Conservation (phyloP, 768 basidiomycete species). For the Rubroboletus satanas region DNA sequence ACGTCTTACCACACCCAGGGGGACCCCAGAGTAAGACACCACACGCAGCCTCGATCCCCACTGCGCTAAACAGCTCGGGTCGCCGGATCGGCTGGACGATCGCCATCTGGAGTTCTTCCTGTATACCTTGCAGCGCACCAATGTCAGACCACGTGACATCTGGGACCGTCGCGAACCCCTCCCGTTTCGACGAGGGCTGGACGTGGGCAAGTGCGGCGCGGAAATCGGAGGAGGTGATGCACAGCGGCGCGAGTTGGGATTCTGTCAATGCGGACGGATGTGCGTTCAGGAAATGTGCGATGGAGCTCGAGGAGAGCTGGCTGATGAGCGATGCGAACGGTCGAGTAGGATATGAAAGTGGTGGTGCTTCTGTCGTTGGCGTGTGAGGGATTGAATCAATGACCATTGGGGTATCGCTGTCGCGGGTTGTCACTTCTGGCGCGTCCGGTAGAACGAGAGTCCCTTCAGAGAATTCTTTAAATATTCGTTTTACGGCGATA, state of each 20-base stretch:
- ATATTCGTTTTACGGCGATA: constrained; percentile 94
- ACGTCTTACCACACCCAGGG: constrained; percentile 95
- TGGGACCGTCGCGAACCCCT: constrained; percentile 96
- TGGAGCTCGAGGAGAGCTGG: constrained; percentile 58
- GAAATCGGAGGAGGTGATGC: constrained; percentile 82
- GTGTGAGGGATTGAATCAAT: constrained; percentile 31
- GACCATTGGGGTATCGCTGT: constrained; percentile 34
- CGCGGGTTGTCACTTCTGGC: constrained; percentile 12
- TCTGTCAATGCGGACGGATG: constrained; percentile 80
- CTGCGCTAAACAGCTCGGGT: constrained; percentile 82
- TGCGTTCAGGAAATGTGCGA: constrained; percentile 83
- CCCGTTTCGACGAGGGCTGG: constrained; percentile 94
- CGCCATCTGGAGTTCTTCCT: constrained; percentile 95
- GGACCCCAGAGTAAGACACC: constrained; percentile 99
- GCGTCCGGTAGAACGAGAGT: constrained; percentile 52
- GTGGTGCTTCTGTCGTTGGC: constrained; percentile 15
- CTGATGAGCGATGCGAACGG: constrained; percentile 38
- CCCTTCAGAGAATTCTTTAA: constrained; percentile 71
- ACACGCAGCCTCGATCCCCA: constrained; percentile 88
- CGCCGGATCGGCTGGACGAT: constrained; percentile 92
- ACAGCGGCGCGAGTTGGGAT: constrained; percentile 74
- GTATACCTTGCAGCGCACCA: constrained; percentile 80
- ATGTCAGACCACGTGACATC: constrained; percentile 94
- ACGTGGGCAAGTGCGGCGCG: constrained; percentile 75
- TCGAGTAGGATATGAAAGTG: constrained; percentile 11